Evolutionary conservation across 768 basidiomycete species (phyloP), one percentile per base, ranked within the genome.

Genomic region (Trametes gibbosa): DNA sequence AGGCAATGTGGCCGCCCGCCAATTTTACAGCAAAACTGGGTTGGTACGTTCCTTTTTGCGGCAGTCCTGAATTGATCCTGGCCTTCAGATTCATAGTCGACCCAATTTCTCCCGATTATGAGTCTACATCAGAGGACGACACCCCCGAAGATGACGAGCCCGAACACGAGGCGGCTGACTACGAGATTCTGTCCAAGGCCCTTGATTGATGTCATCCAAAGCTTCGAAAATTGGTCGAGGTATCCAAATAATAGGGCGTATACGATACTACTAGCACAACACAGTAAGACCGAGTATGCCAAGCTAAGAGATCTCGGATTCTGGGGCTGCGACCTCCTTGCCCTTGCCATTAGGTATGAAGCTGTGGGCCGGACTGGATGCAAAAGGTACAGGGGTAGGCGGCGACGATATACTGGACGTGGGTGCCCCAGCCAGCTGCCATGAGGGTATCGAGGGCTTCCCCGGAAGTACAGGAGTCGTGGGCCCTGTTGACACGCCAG

Each of bases 371-470:
- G 61, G 46, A 7, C 48, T 32, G 7, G 63, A 13, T 4, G 61
- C 10, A 10, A 62, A 53, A 23, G 62, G 56, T 9, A 65, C 49
- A 42, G 73, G 53, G 24, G 53, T 40, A 37, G 62, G 25, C 14
- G 62, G 53, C 10, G 64, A 16, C 8, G 62, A 27, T 25, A 45
- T n/a, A 27, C 49, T 50, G 27, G 65, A 42, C 14, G 63, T 53
- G 16, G 53, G 34, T 9, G 49, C 39, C 3, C 76, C 76, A 17
- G 86, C 82, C 50, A 97, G 77, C 69, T 98, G 95, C 95, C 95
- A 98, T 7, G 92, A 81, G 2, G 95, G 95, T 67, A 98, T 94
- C 19, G 86, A 79, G 7, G 89, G 90, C 63, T 84, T 79, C 0
- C 82, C 83, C 3, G 84, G 66, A 23, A 81, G 69, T 2, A 79